Evolutionary conservation across 2,329 filamentous ascomycete genomes (phyloP), one percentile per base, ranked within the genome.

Genomic region (Lasiodiplodia hormozganensis): DNA sequence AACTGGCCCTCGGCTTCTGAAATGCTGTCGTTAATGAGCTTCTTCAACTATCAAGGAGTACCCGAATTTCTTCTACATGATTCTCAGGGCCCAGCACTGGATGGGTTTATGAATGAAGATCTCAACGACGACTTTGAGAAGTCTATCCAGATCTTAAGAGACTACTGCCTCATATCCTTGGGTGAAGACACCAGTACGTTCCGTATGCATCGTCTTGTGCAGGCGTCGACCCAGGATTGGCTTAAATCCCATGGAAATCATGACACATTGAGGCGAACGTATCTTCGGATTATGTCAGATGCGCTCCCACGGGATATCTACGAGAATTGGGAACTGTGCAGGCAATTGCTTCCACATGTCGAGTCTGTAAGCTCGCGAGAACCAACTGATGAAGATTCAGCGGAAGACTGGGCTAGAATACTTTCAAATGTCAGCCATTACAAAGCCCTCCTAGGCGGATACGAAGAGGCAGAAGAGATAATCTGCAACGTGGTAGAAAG

Each of bases 11-110:
- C 75, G 4, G 84, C 83, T 10, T 76, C 82, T 2, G 72, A 82
- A 18, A 71, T 85, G 11, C 70, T 86, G 0, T 82, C 81, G 0
- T 75, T 85, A 5, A 81, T 85, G 79, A 83, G 82, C 74, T 81
- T 82, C 68, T 85, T 82, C 70, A 77, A 85, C 62, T 74, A 74
- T 25, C 78, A 84, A 70, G 79, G 76, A 8, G 83, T 85, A 28
- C 79, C 80, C 0, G 75, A 78, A 34, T 70, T 47, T 16, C 67
- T 81, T 21, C 65, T 83, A 52, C 70, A 70, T 52, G 71, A 54
- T 68, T 72, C 4, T 23, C 71, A 1, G 70, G 70, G 6, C 16
- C 11, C n/a, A 18, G 40, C 2, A 34, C 18, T 21, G 34, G 40
- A 3, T 11, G 16, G 2, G 18, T 3, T 1, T 4, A 12, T 1